Evolutionary conservation across 2,329 filamentous ascomycete species (phyloP).

Genomic region (Alternaria sp.): DNA sequence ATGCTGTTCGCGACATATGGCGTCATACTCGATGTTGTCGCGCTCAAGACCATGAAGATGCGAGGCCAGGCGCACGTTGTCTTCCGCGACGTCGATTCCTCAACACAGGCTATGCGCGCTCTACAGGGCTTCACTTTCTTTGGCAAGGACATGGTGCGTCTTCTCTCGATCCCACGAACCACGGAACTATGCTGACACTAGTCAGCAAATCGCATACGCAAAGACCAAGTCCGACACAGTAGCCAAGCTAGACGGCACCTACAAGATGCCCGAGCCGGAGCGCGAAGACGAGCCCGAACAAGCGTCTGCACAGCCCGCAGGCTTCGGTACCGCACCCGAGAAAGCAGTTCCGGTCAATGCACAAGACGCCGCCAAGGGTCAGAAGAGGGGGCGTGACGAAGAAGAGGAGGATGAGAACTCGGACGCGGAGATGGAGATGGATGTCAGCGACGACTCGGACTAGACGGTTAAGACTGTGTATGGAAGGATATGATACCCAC

Average conservation of each 20-base stretch:
- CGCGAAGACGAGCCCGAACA: slow-evolving; percentile 27
- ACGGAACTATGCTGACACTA: neutral
- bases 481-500: slow-evolving; percentile 22
- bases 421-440: slow-evolving; percentile 64
- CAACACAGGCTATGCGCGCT: slow-evolving; percentile 90
- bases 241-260: slow-evolving; percentile 90
- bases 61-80: slow-evolving; percentile 94
- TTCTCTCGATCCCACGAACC: no score
- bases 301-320: slow-evolving; percentile 52
- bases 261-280: slow-evolving; percentile 66
- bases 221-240: slow-evolving; percentile 88
- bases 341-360: slow-evolving; percentile 42
- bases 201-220: slow-evolving; percentile 86
- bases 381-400: slow-evolving; percentile 71
- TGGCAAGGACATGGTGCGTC: slow-evolving; percentile 82
- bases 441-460: slow-evolving; percentile 73
- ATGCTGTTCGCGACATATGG: slow-evolving; percentile 94
- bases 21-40: slow-evolving; percentile 87
- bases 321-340: slow-evolving; percentile 37
- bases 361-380: slow-evolving; percentile 58
- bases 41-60: slow-evolving; percentile 89
- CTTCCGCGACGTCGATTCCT: slow-evolving; percentile 87
- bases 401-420: slow-evolving; percentile 63
- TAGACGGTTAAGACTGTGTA: slow-evolving; percentile 7
- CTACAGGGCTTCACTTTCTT: slow-evolving; percentile 87